These are phyloP conservation scores for Corymbia maculata DNA, from an alignment of 345 rosid genomes.

Conservation along the genomic window DNA sequence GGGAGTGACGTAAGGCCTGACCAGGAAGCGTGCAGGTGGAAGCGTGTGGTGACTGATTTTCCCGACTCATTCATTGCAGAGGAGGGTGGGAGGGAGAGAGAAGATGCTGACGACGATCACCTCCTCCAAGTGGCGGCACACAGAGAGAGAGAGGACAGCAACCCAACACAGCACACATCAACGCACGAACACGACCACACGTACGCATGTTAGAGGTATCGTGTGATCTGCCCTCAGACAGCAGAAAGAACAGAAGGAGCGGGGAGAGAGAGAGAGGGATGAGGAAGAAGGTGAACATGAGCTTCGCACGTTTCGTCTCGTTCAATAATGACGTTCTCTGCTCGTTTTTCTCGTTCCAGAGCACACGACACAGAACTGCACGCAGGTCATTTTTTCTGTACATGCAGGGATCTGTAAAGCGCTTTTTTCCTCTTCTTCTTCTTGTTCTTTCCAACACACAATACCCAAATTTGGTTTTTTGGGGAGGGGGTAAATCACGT, in stretches of 20 bases:
- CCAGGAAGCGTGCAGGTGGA: not conserved
- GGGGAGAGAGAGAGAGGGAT: not conserved
- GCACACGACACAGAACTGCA: not conserved
- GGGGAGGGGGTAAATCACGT: not conserved
- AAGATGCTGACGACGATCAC: not conserved
- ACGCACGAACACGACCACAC: not conserved
- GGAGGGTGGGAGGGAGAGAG: not conserved
- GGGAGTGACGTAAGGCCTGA: not conserved
- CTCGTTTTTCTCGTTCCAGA: not conserved
- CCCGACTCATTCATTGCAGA: not conserved
- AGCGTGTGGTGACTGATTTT: not conserved
- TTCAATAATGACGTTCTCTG: not conserved
- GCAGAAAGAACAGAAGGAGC: not conserved
- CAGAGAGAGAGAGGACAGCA: not conserved
- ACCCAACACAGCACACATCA: not conserved
- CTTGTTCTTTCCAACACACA: not conserved
- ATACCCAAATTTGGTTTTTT: not conserved
- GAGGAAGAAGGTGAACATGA: not conserved
- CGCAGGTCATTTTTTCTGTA: not conserved
- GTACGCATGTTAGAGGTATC: not conserved
- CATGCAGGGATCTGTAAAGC: not conserved
- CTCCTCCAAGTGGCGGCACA: not conserved
- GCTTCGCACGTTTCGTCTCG: not conserved
- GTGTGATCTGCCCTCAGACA: not conserved
- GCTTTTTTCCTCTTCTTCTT: not conserved